Base-by-base conservation (phyloP, 2,329 filamentous ascomycete species). In the Talaromyces verruculosus region DNA sequence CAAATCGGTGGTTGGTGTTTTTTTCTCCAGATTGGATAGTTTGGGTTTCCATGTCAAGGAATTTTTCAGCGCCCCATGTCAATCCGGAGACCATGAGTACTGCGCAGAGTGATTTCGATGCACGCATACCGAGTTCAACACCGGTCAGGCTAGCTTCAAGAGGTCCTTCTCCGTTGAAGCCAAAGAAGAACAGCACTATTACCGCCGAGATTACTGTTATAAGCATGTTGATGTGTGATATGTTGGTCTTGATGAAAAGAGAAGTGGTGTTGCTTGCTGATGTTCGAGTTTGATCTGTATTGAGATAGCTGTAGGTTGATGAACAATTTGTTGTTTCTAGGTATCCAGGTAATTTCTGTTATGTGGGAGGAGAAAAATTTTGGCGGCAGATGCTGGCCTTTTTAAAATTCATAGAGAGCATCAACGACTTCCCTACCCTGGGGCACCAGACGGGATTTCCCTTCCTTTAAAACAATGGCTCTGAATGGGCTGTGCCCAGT, bases 171-270 rank as follows among this genome's bases (percentile, higher is more conserved):
- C 47, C 19, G 35, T 63, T 58, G 39, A 66, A 66, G 19, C 51
- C 59, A 19, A 63, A 59, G 51, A 66, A 41, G 33, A 66, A 58
- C 5, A 67, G 25, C 13, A 49, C n/a, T 7, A 63, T 41, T 22
- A 67, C 2, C 19, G 61, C 58, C 15, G 47, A 41, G 22, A 59
- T 22, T 1, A 63, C n/a, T 19, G 35, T 1, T 17, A 33, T 25
- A 8, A 43, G 64, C 59, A 66, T 66, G 41, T 58, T 58, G 61
- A 35, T 4, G 22, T 35, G 19, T 51, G 19, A 8, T 25, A 51
- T 28, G 11, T 17, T 33, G 39, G 19, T 8, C 22, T 15, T 25
- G 28, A 13, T 17, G 41, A 35, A 41, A 53, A 53, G 33, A 41
- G 3, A 41, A 37, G 10, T 19, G n/a, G 10, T 57, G n/a, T 22